phyloP scores from a whole-genome alignment of 192 early-diverging fungal genomes.

The Coemansia sp. region DNA sequence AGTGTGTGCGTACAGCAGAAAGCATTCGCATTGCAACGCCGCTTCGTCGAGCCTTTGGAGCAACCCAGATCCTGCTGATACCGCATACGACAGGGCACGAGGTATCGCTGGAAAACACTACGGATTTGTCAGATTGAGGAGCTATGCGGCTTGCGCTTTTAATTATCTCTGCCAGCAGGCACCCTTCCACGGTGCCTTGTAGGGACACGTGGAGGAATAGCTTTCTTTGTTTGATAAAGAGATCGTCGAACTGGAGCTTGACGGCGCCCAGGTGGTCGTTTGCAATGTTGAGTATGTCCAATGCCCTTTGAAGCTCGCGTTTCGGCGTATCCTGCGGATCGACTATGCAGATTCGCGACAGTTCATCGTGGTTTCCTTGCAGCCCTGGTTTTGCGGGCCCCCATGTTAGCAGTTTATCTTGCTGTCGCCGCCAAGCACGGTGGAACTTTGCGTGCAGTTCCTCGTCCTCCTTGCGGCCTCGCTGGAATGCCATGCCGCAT shows the following conservation, averaged over 20 bases:
- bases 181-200: constrained; percentile 33
- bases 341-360: constrained; percentile 11
- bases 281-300: constrained; percentile 34
- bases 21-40: constrained; percentile 46
- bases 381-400: too few species aligned
- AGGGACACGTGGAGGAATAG: constrained; percentile 41
- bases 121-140: not conserved
- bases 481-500: constrained; percentile 51
- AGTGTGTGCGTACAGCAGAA: constrained; percentile 27
- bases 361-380: not conserved
- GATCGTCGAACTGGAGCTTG: constrained; percentile 9
- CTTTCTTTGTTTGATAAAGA: constrained; percentile 23
- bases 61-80: constrained; percentile 58
- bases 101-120: not conserved
- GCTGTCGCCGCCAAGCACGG: constrained; percentile 22
- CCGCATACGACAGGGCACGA: constrained; percentile 44
- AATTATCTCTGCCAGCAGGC: constrained; percentile 51
- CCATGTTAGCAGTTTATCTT: constrained; percentile 16
- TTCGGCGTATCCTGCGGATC: constrained; percentile 12
- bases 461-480: constrained; percentile 46
- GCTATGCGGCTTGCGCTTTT: constrained; percentile 12
- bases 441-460: constrained; percentile 35
- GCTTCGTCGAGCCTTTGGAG: constrained; percentile 34
- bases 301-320: constrained; percentile 26
- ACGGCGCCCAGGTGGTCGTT: constrained; percentile 50